These are phyloP conservation scores for Fabrea salina DNA, from an alignment of 169 alveolate genomes.

Conservation along the genomic window DNA sequence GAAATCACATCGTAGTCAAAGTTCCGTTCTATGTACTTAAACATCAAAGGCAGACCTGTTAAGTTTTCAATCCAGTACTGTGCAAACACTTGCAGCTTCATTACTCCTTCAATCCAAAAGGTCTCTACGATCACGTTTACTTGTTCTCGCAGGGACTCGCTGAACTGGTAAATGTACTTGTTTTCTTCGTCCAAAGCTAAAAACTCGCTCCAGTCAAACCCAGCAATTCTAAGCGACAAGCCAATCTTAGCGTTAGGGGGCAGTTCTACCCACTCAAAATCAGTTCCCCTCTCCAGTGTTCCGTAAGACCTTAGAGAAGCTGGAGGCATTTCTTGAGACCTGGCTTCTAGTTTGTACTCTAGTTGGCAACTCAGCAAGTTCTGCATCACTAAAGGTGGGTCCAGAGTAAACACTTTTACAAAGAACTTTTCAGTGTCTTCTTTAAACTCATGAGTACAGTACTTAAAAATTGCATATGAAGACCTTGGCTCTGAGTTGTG, in stretches of 20 bases:
- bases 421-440: constrained; percentile 31
- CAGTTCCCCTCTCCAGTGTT: neutral
- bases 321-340: neutral
- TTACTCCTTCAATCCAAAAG: neutral
- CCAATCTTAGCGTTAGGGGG: neutral
- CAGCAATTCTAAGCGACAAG: neutral
- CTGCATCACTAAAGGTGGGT: constrained; percentile 1
- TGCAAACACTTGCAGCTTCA: neutral
- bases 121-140: constrained; percentile 9
- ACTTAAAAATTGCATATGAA: neutral
- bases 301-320: neutral
- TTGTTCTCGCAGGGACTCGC: neutral
- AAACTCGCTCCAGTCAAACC: neutral
- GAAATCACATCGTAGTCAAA: neutral
- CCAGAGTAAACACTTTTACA: constrained; percentile 5
- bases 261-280: neutral
- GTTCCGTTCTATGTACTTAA: constrained; percentile 16
- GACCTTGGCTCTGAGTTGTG: neutral
- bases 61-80: constrained; percentile 31
- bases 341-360: constrained; percentile 8
- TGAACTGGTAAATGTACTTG: constrained; percentile 26
- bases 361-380: constrained; percentile 9
- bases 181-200: neutral
- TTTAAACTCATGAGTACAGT: neutral
- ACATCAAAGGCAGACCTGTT: constrained; percentile 28